Evolutionary conservation across 176 grass and related monocot species (phyloP).

Genomic region (Thinopyrum elongatum): DNA sequence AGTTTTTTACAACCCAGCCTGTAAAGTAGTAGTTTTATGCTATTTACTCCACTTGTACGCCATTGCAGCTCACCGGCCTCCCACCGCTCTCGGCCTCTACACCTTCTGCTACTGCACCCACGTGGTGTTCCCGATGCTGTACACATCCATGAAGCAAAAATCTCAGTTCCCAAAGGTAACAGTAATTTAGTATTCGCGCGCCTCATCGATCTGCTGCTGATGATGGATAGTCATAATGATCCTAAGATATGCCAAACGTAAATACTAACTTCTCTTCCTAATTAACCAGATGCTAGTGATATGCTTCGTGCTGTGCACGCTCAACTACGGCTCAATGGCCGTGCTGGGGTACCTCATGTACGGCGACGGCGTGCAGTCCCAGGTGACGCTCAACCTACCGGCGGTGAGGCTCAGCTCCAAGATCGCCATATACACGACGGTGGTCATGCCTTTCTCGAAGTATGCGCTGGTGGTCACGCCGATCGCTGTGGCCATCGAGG

Average conservation of each 20-base stretch:
- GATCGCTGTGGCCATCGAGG: slow-evolving; percentile 41
- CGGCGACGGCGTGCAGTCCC: slow-evolving; percentile 48
- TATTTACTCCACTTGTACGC: no score
- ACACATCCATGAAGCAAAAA: slow-evolving; percentile 55
- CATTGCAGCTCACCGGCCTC: slow-evolving; percentile 31
- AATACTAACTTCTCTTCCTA: background rate
- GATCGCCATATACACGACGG: slow-evolving; percentile 54
- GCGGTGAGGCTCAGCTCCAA: slow-evolving; percentile 36
- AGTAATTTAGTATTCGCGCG: background rate
- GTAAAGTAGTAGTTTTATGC: no score
- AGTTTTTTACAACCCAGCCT: no score
- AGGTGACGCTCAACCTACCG: slow-evolving; percentile 75
- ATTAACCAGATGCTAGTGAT: slow-evolving; percentile 45
- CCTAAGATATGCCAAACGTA: no score
- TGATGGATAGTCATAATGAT: no score
- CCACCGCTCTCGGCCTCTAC: slow-evolving; percentile 48
- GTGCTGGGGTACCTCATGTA: slow-evolving; percentile 84
- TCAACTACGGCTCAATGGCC: slow-evolving; percentile 64
- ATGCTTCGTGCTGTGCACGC: slow-evolving; percentile 52
- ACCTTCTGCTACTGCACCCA: slow-evolving; percentile 59
- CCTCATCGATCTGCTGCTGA: background rate
- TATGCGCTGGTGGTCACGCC: slow-evolving; percentile 57
- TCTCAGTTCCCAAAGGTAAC: slow-evolving; percentile 58
- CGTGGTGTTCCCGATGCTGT: slow-evolving; percentile 59
- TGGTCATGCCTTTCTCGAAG: slow-evolving; percentile 54